Conservation (phyloP, 73 alveolate species). For the Symbiodinium natans region DNA sequence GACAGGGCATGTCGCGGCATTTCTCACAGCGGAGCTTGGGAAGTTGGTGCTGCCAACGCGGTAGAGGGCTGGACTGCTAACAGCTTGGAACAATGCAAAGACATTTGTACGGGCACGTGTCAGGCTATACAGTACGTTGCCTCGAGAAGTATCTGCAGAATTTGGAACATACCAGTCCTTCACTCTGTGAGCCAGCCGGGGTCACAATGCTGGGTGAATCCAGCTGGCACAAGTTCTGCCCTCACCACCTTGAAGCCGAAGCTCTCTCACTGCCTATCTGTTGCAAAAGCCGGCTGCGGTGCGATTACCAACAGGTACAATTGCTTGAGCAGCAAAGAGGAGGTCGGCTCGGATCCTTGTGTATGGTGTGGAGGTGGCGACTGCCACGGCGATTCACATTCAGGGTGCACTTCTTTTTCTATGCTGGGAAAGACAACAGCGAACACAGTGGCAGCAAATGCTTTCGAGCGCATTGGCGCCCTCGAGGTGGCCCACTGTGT, state of each 20-base stretch:
- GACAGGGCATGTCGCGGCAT: constrained; percentile 70
- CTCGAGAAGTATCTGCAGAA: not conserved
- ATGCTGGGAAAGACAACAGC: not conserved
- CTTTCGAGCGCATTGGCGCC: not conserved
- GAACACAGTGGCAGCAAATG: not conserved
- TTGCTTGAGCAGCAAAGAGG: constrained; percentile 65
- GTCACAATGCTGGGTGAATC: constrained; percentile 31
- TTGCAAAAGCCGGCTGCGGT: constrained; percentile 28
- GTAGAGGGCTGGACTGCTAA: constrained; percentile 59
- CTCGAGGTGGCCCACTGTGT: not conserved
- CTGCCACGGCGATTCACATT: constrained; percentile 51
- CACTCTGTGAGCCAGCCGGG: constrained; percentile 39
- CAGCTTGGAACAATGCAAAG: constrained; percentile 43
- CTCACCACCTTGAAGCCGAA: constrained; percentile 32
- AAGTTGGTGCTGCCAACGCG: not conserved
- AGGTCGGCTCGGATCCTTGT: constrained; percentile 14
- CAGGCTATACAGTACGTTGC: constrained; percentile 40
- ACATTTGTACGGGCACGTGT: constrained; percentile 32
- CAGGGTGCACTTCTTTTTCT: not conserved
- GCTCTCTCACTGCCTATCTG: not conserved
- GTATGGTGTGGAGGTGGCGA: constrained; percentile 90
- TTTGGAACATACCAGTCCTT: constrained; percentile 64
- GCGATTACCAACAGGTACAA: not conserved
- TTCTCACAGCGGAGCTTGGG: not conserved
- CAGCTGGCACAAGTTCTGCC: constrained; percentile 2